Conservation (phyloP, 176 grass and related monocot genomes). For the Cenchrus fungigraminus region DNA sequence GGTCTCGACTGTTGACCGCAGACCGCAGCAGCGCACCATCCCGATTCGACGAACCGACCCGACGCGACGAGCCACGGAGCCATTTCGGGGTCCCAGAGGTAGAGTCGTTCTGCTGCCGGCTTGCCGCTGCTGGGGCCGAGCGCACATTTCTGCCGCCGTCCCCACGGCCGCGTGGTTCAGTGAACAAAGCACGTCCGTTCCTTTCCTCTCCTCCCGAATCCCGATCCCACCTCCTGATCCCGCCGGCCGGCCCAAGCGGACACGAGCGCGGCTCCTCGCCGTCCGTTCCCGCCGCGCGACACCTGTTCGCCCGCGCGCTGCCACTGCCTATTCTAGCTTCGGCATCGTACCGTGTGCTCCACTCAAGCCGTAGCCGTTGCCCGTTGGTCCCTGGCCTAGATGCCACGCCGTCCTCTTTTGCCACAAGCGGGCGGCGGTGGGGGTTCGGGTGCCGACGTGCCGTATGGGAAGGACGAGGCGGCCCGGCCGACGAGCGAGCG, state of each 20-base stretch:
- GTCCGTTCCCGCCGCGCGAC: constrained; percentile 25
- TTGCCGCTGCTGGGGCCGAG: neutral
- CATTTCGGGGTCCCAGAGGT: neutral
- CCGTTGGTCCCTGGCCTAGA: neutral
- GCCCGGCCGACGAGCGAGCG: neutral
- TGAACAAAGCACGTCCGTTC: constrained; percentile 19
- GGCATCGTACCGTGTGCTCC: neutral
- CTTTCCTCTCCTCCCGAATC: constrained; percentile 23
- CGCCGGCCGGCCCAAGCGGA: neutral
- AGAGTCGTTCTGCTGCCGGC: neutral
- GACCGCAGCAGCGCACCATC: neutral
- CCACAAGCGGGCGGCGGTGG: neutral
- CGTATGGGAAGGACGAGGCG: neutral
- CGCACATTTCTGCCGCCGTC: neutral
- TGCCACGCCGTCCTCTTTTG: neutral
- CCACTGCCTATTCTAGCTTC: neutral
- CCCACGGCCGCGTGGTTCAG: neutral
- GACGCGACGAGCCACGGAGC: neutral
- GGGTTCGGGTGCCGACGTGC: neutral
- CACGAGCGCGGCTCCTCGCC: neutral
- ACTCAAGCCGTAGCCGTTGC: neutral
- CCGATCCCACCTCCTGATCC: neutral
- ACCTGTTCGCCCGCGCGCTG: constrained; percentile 7
- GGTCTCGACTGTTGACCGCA: neutral
- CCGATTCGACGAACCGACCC: constrained; percentile 20